phyloP scores from a whole-genome alignment of 1,139 yeast genomes.

The Yamadazyma dendronema region DNA sequence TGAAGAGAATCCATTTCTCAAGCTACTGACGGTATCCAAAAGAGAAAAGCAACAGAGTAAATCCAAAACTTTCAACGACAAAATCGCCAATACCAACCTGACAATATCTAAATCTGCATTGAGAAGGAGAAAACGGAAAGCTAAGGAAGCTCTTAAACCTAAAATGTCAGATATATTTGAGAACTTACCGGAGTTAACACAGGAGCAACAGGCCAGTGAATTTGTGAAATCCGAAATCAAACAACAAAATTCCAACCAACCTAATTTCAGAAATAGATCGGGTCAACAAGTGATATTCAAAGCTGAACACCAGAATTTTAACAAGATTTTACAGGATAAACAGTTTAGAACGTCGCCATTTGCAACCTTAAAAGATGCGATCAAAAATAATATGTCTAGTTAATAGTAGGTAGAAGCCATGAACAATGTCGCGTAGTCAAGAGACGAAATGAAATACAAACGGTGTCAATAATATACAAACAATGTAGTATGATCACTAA shows the following conservation, averaged over 20 bases:
- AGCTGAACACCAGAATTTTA: conserved; percentile 56
- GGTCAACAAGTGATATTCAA: conserved; percentile 57
- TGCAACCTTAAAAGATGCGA: conserved; percentile 52
- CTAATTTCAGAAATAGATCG: conserved; percentile 55
- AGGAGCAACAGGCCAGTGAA: conserved; percentile 4
- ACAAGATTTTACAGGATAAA: conserved; percentile 49
- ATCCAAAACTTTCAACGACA: conserved; percentile 30
- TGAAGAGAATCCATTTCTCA: conserved; percentile 53
- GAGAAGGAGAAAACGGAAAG: conserved; percentile 65
- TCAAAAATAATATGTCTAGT: conserved; percentile 12
- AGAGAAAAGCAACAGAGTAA: conserved; percentile 49
- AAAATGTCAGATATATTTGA: conserved; percentile 61
- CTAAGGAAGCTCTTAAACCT: conserved; percentile 61
- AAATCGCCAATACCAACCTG: conserved; percentile 32
- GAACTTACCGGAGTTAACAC: conserved; percentile 42
- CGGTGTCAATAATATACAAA: too few relatives aligned
- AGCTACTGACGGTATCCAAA: conserved; percentile 52
- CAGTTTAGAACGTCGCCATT: conserved; percentile 58
- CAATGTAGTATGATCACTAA: too few relatives aligned
- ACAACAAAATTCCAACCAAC: conserved; percentile 54
- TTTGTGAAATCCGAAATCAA: conserved; percentile 15
- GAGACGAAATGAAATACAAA: background rate
- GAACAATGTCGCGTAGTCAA: background rate
- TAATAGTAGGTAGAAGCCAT: background rate
- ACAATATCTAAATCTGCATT: conserved; percentile 63